phyloP scores from a whole-genome alignment of 2,329 filamentous ascomycete species.

The Colletotrichum incanum region DNA sequence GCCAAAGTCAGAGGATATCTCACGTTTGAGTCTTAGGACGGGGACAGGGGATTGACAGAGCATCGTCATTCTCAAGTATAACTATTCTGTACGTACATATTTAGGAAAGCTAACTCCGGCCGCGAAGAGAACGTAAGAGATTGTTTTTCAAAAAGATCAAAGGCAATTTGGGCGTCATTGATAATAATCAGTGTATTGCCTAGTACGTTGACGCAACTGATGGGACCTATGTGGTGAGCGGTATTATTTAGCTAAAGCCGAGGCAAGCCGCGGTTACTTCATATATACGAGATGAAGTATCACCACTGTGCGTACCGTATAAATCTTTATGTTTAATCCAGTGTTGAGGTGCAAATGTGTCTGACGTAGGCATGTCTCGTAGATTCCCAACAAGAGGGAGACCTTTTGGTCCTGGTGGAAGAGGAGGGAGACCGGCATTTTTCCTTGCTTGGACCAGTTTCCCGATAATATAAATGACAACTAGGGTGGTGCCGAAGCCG shows the following conservation, averaged over 20 bases:
- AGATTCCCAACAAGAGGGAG: background rate
- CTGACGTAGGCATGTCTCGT: background rate
- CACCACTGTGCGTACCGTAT: background rate
- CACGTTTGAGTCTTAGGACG: no score
- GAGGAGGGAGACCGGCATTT: background rate
- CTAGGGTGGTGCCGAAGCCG: background rate
- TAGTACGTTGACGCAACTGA: background rate
- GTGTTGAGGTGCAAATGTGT: background rate
- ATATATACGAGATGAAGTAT: background rate
- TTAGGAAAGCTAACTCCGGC: background rate
- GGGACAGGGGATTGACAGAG: no score
- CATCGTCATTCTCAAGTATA: background rate
- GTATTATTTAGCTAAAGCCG: background rate
- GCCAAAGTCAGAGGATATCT: background rate
- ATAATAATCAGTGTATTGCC: background rate
- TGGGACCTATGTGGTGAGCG: background rate
- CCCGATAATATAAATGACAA: background rate
- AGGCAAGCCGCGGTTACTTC: background rate
- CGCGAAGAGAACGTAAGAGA: background rate
- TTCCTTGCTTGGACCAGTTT: background rate
- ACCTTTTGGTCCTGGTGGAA: background rate
- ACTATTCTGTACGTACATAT: background rate
- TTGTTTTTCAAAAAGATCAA: background rate
- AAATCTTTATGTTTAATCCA: background rate
- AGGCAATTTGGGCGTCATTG: background rate